Conservation (phyloP, 352 stramenopile species). For the Phytophthora europaea region DNA sequence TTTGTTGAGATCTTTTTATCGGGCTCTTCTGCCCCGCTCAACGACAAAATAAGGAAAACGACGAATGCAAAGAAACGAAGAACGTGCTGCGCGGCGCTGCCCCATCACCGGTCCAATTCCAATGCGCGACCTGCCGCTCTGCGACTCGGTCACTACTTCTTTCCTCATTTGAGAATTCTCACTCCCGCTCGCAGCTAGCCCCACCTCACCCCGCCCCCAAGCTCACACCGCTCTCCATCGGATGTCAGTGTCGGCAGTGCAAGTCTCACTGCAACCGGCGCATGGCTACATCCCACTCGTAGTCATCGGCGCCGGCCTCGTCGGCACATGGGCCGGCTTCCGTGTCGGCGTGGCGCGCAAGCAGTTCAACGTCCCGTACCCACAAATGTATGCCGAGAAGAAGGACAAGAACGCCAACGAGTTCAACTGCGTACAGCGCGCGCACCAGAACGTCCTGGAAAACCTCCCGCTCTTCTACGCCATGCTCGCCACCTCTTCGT, state of each 20-base stretch:
- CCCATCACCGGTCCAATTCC: constrained; percentile 13
- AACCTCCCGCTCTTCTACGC: constrained; percentile 52
- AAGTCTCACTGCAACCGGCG: constrained; percentile 61
- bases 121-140: constrained; percentile 8
- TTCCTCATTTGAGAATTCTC: too few relatives aligned
- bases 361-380: constrained; percentile 69
- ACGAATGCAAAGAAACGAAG: constrained; percentile 22
- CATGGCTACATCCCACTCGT: constrained; percentile 75
- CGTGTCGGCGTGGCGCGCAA: constrained; percentile 74
- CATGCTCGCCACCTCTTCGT: constrained; percentile 53
- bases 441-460: constrained; percentile 89
- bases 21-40: constrained; percentile 13
- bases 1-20: constrained; percentile 25
- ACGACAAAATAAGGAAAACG: not conserved
- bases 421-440: constrained; percentile 90
- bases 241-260: constrained; percentile 58
- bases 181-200: not conserved
- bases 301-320: constrained; percentile 62
- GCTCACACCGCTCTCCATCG: constrained; percentile 3
- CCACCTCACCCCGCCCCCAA: constrained; percentile 7
- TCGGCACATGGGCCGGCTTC: constrained; percentile 64
- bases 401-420: constrained; percentile 68
- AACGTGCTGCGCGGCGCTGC: constrained; percentile 16
- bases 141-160: constrained; percentile 20
- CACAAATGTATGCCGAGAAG: constrained; percentile 77